Evolutionary conservation across 2,329 filamentous ascomycete genomes (phyloP).

Genomic region (Cercospora sp.): DNA sequence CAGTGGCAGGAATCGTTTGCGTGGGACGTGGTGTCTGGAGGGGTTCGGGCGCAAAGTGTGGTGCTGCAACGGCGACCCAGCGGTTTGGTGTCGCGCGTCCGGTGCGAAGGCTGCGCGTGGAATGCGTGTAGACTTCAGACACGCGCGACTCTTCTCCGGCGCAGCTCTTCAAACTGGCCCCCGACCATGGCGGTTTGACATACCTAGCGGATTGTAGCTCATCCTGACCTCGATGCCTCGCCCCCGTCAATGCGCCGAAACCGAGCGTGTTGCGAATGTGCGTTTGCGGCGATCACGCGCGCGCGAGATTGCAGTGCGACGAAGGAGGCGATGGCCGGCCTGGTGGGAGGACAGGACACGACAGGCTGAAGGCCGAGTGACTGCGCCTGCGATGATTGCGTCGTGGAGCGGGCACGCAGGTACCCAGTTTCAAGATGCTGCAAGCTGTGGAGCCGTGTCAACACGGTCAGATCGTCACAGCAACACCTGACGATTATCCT

Average conservation of each 20-base stretch:
- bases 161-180: conserved; percentile 16
- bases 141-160: conserved; percentile 1
- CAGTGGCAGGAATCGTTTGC: conserved; percentile 12
- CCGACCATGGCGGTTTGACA: conserved; percentile 19
- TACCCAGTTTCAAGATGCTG: conserved; percentile 4
- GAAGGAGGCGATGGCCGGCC: not conserved
- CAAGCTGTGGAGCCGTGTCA: conserved; percentile 7
- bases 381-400: conserved; percentile 21
- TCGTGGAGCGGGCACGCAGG: conserved; percentile 16
- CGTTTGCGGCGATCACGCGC: conserved; percentile 2
- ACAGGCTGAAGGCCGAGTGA: not conserved
- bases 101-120: conserved; percentile 17
- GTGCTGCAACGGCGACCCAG: conserved; percentile 2
- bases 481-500: conserved; percentile 4
- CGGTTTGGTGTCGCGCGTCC: not conserved
- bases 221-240: conserved; percentile 18
- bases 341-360: not conserved
- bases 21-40: conserved; percentile 3
- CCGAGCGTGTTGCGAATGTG: conserved; percentile 10
- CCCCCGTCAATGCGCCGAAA: conserved; percentile 6
- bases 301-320: not conserved
- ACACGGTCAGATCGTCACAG: conserved; percentile 7
- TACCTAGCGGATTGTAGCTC: conserved; percentile 32
- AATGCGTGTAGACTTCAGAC: conserved; percentile 21
- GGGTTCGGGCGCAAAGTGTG: not conserved